Conservation (phyloP, 2,329 filamentous ascomycete species). For the Microcyclosporella mali region DNA sequence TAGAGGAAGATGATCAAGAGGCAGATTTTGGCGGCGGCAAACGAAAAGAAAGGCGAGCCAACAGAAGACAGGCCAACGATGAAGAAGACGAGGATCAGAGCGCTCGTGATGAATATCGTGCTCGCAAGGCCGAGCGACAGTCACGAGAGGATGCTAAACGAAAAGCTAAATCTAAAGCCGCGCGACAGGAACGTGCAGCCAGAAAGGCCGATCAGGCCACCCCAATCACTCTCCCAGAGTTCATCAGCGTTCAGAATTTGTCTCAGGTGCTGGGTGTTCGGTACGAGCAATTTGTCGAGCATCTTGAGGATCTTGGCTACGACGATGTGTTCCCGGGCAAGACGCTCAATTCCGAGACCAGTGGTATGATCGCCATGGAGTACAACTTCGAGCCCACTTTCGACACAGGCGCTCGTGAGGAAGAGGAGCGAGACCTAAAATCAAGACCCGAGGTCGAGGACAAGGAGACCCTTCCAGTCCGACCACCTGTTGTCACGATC, state of each 20-base stretch:
- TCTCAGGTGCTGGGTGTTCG: slow-evolving; percentile 68
- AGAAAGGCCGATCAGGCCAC: slow-evolving; percentile 39
- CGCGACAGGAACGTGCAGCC: slow-evolving; percentile 22
- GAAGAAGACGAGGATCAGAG: slow-evolving; percentile 25
- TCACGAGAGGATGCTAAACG: slow-evolving; percentile 17
- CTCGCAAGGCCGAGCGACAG: slow-evolving; percentile 20
- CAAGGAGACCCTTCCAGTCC: slow-evolving; percentile 58
- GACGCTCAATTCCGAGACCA: slow-evolving; percentile 84
- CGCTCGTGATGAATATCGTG: slow-evolving; percentile 23
- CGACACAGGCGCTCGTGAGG: slow-evolving; percentile 43
- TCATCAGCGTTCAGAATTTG: slow-evolving; percentile 80
- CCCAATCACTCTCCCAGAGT: slow-evolving; percentile 76
- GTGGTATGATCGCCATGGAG: slow-evolving; percentile 82
- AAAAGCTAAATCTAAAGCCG: slow-evolving; percentile 18
- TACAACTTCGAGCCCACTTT: slow-evolving; percentile 81
- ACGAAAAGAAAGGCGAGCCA: slow-evolving; percentile 10
- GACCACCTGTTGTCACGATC: slow-evolving; percentile 94
- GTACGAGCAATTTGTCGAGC: slow-evolving; percentile 62
- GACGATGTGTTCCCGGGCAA: slow-evolving; percentile 77
- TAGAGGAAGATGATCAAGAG: not conserved
- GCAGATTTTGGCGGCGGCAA: not conserved
- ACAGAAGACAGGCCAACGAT: slow-evolving; percentile 19
- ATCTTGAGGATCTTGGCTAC: slow-evolving; percentile 81
- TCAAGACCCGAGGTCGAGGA: slow-evolving; percentile 65
- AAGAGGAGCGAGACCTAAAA: slow-evolving; percentile 64